Percentiles rank a stretch among this genome's conserved stretches.
Evolutionary conservation across 2,329 filamentous ascomycete species (phyloP).

Genomic region (Epichloe uncinata): DNA sequence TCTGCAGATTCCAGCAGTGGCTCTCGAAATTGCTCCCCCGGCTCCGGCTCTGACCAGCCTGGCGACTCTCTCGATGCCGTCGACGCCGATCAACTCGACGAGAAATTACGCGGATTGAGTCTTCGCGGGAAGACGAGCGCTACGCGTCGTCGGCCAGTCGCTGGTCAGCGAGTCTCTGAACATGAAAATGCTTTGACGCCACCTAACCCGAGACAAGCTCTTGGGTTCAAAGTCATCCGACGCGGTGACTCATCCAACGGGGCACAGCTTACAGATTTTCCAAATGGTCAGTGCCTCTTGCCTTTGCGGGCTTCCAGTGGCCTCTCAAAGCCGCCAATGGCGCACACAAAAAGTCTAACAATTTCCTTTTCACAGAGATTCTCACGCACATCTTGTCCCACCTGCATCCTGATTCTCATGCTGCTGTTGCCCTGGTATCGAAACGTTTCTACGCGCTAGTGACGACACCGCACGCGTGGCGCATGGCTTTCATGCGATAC

Average conservation of each 20-base stretch:
- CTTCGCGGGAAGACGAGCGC: slow-evolving; percentile 16
- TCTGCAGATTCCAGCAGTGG: slow-evolving; percentile 12
- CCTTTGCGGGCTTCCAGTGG: not conserved
- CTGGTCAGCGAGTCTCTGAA: slow-evolving; percentile 42
- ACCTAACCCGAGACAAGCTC: slow-evolving; percentile 30
- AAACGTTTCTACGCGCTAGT: slow-evolving; percentile 77
- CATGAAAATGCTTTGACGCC: slow-evolving; percentile 47
- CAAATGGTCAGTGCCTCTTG: slow-evolving; percentile 54
- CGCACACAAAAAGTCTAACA: not conserved
- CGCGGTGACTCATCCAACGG: slow-evolving; percentile 27
- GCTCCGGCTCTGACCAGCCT: slow-evolving; percentile 17
- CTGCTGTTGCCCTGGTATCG: slow-evolving; percentile 72
- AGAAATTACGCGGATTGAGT: slow-evolving; percentile 41
- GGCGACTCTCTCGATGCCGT: slow-evolving; percentile 11
- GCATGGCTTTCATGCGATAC: slow-evolving; percentile 79
- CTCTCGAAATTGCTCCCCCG: slow-evolving; percentile 24
- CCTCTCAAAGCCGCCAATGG: too few relatives aligned
- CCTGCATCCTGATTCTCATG: slow-evolving; percentile 72
- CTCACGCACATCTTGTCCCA: slow-evolving; percentile 85
- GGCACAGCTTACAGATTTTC: slow-evolving; percentile 45
- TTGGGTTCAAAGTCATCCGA: slow-evolving; percentile 44
- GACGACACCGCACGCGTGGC: slow-evolving; percentile 86
- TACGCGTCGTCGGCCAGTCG: slow-evolving; percentile 17
- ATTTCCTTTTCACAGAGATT: slow-evolving; percentile 49
- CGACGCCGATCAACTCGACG: slow-evolving; percentile 29